Evolutionary conservation across 169 alveolate species (phyloP).

Genomic region (Plasmodium sp.): DNA sequence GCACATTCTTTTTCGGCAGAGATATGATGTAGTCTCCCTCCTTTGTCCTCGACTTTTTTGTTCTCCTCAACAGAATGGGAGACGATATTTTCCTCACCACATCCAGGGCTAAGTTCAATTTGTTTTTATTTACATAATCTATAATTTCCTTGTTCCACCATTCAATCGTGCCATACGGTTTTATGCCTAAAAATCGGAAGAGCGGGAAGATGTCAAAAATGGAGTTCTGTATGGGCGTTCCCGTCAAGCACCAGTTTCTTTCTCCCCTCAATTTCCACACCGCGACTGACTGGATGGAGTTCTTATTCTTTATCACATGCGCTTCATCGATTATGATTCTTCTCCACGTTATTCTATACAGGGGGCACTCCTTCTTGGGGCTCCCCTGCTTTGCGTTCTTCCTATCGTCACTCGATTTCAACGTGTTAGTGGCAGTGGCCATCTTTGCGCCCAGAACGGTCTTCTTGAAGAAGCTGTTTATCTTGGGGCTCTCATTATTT

Average conservation of each 20-base stretch:
- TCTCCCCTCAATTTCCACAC: conserved; percentile 88
- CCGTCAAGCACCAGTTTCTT: conserved; percentile 93
- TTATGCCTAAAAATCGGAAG: conserved; percentile 89
- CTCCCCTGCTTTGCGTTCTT: not conserved
- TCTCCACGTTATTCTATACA: conserved; percentile 86
- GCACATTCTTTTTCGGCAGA: conserved; percentile 89
- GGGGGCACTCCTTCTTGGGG: conserved; percentile 45
- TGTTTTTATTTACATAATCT: conserved; percentile 76
- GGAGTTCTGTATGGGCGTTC: conserved; percentile 95
- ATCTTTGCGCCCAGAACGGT: not conserved
- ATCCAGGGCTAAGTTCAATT: conserved; percentile 78
- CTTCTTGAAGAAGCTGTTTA: conserved; percentile 42
- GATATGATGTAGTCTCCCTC: conserved; percentile 83
- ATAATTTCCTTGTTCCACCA: conserved; percentile 87
- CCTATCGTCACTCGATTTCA: not conserved
- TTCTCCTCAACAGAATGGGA: conserved; percentile 90
- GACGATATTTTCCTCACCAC: conserved; percentile 76
- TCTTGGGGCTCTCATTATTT: not conserved
- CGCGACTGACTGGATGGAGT: conserved; percentile 85
- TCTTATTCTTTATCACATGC: conserved; percentile 90
- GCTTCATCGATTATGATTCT: conserved; percentile 94
- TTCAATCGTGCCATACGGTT: conserved; percentile 86
- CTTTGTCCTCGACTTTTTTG: conserved; percentile 85
- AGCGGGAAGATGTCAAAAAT: conserved; percentile 91
- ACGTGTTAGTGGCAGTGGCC: not conserved